Conservation (phyloP, 2,329 filamentous ascomycete genomes). For the Colletotrichum trifolii region DNA sequence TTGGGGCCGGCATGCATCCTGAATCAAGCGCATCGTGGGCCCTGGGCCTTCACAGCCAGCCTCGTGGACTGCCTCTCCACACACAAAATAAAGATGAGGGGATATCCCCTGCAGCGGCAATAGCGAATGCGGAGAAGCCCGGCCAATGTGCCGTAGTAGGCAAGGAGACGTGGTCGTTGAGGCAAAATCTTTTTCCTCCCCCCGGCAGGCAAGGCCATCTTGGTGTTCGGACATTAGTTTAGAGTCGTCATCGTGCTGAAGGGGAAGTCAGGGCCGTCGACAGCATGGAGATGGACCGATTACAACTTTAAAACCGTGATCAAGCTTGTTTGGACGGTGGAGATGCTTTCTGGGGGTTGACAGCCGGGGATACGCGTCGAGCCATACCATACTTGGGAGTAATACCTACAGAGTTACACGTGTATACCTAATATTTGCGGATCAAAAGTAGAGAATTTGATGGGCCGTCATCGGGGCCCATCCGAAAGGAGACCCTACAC, state of each 20-base stretch:
- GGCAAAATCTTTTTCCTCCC: constrained; percentile 27
- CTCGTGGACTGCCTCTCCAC: constrained; percentile 10
- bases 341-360: not conserved
- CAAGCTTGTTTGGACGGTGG: constrained; percentile 18
- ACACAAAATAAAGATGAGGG: constrained; percentile 11
- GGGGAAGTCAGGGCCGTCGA: not conserved
- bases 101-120: constrained; percentile 29
- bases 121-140: constrained; percentile 33
- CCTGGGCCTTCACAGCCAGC: not conserved
- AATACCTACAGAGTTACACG: too few species aligned
- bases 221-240: not conserved
- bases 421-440: too few species aligned
- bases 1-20: constrained; percentile 19
- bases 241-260: not conserved
- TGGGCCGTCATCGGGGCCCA: too few species aligned
- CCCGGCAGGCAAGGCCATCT: not conserved
- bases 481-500: too few species aligned
- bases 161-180: not conserved
- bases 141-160: not conserved
- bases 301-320: not conserved
- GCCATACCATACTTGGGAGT: not conserved
- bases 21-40: constrained; percentile 13
- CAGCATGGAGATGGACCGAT: constrained; percentile 4
- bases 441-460: too few species aligned
- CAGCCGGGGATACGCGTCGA: constrained; percentile 2